Evolutionary conservation across 805 yeast species (phyloP).

Genomic region (Kuraishia ogatae): DNA sequence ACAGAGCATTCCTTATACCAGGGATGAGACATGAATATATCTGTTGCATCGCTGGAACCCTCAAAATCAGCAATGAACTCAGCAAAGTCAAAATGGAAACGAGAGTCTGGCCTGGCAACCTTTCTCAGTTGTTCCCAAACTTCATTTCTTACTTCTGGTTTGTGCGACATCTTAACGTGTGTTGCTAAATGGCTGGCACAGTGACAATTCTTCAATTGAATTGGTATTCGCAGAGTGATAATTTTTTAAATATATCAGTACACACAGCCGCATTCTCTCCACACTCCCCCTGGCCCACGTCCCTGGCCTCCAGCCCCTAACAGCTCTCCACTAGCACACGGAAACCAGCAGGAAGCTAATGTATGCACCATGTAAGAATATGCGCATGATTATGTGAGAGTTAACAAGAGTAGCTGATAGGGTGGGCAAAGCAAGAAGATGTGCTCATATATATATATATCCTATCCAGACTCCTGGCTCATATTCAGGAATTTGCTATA

Average conservation of each 20-base stretch:
- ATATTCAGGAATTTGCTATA: neutral
- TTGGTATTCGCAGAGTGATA: no score
- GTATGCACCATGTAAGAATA: neutral
- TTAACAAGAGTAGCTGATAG: neutral
- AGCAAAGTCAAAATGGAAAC: slow-evolving; percentile 20
- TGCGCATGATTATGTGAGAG: neutral
- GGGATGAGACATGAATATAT: slow-evolving; percentile 8
- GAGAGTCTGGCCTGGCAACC: slow-evolving; percentile 22
- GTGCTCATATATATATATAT: no score
- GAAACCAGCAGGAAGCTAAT: neutral
- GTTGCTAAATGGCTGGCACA: neutral
- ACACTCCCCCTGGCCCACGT: no score
- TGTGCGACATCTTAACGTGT: slow-evolving; percentile 4
- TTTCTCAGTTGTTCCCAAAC: slow-evolving; percentile 19
- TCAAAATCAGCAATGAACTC: slow-evolving; percentile 23
- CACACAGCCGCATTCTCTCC: no score
- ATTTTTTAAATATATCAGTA: no score
- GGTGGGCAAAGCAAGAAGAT: neutral
- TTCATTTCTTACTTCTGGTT: slow-evolving; percentile 15
- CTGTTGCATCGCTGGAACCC: slow-evolving; percentile 17
- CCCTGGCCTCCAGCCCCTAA: no score
- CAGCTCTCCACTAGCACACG: no score
- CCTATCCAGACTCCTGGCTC: neutral
- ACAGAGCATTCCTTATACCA: slow-evolving; percentile 9
- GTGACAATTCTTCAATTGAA: no score